Conservation (phyloP, 2,329 filamentous ascomycete species). For the Venturia carpophila region DNA sequence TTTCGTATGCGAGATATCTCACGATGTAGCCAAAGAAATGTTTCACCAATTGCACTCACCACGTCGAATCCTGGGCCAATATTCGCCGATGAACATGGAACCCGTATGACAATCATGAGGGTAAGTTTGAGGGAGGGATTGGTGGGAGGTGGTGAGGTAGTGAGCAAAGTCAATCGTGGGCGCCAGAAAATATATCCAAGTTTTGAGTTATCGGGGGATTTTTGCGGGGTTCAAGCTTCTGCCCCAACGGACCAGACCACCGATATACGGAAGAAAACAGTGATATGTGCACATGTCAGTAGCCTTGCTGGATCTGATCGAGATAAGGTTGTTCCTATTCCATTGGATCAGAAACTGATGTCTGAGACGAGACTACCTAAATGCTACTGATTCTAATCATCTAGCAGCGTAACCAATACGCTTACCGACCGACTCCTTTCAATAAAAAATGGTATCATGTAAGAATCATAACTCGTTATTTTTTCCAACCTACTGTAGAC, state of each 20-base stretch:
- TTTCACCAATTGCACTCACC: constrained; percentile 17
- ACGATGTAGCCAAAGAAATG: background rate
- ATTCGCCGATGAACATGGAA: constrained; percentile 93
- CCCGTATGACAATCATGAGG: constrained; percentile 49
- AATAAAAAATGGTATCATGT: constrained; percentile 5
- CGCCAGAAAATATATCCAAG: background rate
- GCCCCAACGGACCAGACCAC: background rate
- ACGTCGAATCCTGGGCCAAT: constrained; percentile 96
- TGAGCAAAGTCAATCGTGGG: background rate
- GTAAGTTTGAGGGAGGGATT: background rate
- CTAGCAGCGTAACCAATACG: background rate
- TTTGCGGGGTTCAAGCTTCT: background rate
- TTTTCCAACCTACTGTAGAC: background rate
- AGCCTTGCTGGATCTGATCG: background rate
- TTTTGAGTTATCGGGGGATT: too few species aligned
- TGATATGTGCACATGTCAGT: background rate
- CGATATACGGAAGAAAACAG: background rate
- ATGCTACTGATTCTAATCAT: background rate
- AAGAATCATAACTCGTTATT: background rate
- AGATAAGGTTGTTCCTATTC: background rate
- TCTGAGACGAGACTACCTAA: background rate
- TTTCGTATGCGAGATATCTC: background rate
- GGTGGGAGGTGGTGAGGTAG: background rate
- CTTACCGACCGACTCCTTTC: background rate
- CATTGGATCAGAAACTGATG: background rate